phyloP scores from a whole-genome alignment of 371 early-diverging fungal species.

The Mortierella sp. region DNA sequence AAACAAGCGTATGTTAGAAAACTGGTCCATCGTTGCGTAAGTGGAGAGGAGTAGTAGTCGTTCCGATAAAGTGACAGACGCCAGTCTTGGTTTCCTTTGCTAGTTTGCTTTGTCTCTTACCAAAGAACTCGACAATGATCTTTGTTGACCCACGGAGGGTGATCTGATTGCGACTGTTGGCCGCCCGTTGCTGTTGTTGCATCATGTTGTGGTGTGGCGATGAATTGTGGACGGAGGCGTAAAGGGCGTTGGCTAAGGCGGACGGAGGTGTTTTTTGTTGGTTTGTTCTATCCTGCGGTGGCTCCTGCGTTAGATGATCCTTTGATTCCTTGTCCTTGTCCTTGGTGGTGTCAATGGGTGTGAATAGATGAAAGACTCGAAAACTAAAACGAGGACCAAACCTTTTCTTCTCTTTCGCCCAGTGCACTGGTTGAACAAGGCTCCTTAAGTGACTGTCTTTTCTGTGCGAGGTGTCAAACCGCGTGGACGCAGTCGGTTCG shows the following conservation, averaged over 20 bases:
- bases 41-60: too few relatives aligned
- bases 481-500: background rate
- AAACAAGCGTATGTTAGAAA: background rate
- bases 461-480: too few relatives aligned
- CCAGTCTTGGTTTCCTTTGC: background rate
- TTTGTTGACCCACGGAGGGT: constrained; percentile 84
- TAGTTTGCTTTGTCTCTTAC: constrained; percentile 54
- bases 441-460: too few relatives aligned
- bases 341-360: background rate
- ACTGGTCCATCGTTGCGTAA: background rate
- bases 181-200: constrained; percentile 55
- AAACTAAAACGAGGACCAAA: too few relatives aligned
- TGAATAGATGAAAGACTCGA: too few relatives aligned
- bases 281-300: background rate
- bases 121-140: constrained; percentile 88
- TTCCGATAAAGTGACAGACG: background rate
- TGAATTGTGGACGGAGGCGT: background rate
- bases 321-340: background rate
- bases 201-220: constrained; percentile 14
- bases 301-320: background rate
- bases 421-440: too few relatives aligned
- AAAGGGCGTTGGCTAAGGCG: background rate
- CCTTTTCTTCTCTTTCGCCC: too few relatives aligned
- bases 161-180: constrained; percentile 65
- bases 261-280: background rate